A percentile compares a stretch with the other conserved stretches of the same genome.
Conservation (phyloP, 306 rosid genomes). For the Hylodesmum podocarpum region DNA sequence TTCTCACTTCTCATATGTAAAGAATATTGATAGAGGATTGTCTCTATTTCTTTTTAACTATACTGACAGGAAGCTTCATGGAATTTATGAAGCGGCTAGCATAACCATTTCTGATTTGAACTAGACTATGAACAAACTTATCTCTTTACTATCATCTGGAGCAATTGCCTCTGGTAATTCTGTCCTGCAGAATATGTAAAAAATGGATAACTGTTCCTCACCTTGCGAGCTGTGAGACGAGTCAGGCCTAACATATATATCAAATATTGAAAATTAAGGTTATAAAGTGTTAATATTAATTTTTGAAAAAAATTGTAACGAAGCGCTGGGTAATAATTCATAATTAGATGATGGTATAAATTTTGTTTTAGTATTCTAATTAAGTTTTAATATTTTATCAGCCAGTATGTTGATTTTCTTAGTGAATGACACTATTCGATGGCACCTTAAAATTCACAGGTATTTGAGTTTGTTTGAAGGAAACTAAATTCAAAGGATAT, state of each 20-base stretch:
- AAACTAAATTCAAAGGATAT: neutral
- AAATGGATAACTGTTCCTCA: constrained; percentile 37
- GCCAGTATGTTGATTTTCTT: neutral
- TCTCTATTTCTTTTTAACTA: constrained; percentile 93
- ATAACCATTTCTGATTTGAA: constrained; percentile 79
- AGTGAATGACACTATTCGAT: neutral
- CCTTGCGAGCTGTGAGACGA: too few species aligned
- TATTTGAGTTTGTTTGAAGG: neutral
- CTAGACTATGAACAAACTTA: constrained; percentile 75
- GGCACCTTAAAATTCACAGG: neutral
- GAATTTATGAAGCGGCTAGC: constrained; percentile 84
- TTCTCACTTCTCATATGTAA: constrained; percentile 77
- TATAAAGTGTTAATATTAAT: too few species aligned
- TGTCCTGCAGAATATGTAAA: constrained; percentile 26
- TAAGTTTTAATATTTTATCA: too few species aligned
- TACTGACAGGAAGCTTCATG: constrained; percentile 67
- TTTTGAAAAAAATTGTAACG: too few species aligned
- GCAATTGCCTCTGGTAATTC: constrained; percentile 36
- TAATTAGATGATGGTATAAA: too few species aligned
- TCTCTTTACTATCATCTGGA: constrained; percentile 46
- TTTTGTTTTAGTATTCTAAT: too few species aligned
- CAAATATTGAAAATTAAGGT: too few species aligned
- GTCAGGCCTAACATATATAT: too few species aligned
- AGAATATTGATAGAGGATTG: constrained; percentile 80
- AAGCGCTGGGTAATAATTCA: too few species aligned